These are phyloP conservation scores for Arxiozyma heterogenica DNA, from an alignment of 1,139 yeast genomes.

Conservation along the genomic window DNA sequence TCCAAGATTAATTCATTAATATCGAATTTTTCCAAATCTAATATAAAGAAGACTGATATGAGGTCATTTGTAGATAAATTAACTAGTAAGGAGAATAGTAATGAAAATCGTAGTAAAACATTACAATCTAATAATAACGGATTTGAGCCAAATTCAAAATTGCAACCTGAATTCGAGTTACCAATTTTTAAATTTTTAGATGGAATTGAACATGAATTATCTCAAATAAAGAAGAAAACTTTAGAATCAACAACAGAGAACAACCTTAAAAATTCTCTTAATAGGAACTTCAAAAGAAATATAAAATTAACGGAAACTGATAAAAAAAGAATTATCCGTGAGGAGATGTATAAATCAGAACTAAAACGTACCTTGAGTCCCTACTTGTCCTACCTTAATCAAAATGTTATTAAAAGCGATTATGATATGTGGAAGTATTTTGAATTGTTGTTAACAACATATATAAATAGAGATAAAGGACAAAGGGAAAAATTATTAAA, in stretches of 20 bases:
- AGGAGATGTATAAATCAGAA: constrained; percentile 18
- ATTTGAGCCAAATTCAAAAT: not conserved
- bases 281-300: constrained; percentile 2
- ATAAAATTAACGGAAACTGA: constrained; percentile 1
- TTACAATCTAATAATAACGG: not conserved
- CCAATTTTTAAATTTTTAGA: constrained; percentile 3
- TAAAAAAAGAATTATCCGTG: constrained; percentile 12
- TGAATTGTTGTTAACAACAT: constrained; percentile 11
- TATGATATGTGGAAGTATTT: constrained; percentile 18
- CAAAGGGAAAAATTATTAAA: not conserved
- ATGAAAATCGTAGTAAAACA: not conserved
- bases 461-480: constrained; percentile 11
- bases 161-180: not conserved
- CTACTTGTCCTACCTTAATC: constrained; percentile 10
- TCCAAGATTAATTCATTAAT: not conserved
- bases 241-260: not conserved
- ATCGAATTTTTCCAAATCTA: not conserved
- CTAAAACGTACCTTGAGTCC: constrained; percentile 20
- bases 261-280: not conserved
- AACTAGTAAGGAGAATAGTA: not conserved
- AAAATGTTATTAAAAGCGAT: constrained; percentile 16
- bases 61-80: too few relatives aligned
- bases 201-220: constrained; percentile 2
- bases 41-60: not conserved
- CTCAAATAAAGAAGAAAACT: constrained; percentile 3